Conservation (phyloP, 1,284 basidiomycete genomes). For the Leccinum solheimii region DNA sequence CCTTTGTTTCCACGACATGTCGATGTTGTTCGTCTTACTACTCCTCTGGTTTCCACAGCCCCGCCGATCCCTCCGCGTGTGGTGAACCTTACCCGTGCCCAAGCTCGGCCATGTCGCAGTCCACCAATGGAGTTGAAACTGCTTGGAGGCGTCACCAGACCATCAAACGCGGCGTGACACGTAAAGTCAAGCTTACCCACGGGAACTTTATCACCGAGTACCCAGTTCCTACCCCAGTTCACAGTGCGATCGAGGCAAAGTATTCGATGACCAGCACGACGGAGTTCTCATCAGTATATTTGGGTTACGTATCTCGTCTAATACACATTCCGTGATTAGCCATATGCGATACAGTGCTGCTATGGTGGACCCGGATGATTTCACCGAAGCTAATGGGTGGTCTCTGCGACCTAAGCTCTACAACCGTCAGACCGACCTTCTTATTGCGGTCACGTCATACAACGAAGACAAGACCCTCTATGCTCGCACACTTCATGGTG, state of each 20-base stretch:
- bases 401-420: conserved; percentile 84
- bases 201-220: conserved; percentile 93
- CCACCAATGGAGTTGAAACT: conserved; percentile 63
- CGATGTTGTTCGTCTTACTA: neutral
- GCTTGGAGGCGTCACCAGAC: conserved; percentile 86
- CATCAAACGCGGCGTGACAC: conserved; percentile 92
- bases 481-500: conserved; percentile 88
- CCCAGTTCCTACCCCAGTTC: conserved; percentile 85
- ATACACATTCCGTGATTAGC: conserved; percentile 37
- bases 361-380: conserved; percentile 95
- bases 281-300: conserved; percentile 77
- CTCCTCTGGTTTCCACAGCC: conserved; percentile 31
- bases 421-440: conserved; percentile 87
- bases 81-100: conserved; percentile 72
- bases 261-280: conserved; percentile 72
- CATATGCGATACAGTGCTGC: conserved; percentile 94
- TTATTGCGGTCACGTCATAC: conserved; percentile 90
- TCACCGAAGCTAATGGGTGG: conserved; percentile 78
- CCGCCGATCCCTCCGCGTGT: conserved; percentile 59
- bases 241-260: conserved; percentile 82
- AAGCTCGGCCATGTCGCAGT: conserved; percentile 59
- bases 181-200: conserved; percentile 88
- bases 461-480: conserved; percentile 95
- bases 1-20: neutral
- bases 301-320: conserved; percentile 2